Evolutionary conservation across 176 grass and related monocot genomes (phyloP).

Genomic region (Saccharum spontaneum): DNA sequence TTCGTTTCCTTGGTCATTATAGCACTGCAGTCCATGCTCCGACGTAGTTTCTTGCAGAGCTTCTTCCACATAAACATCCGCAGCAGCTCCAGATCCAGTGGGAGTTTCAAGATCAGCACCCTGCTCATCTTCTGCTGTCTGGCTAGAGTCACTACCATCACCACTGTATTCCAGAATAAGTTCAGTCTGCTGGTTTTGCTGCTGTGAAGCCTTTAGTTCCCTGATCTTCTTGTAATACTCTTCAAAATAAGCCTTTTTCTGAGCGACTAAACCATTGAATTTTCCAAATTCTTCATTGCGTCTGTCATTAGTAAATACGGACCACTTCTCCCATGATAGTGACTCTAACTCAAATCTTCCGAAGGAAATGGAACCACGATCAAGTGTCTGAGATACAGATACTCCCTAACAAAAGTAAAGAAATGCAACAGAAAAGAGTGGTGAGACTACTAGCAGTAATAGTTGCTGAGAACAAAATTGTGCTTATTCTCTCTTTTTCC

Average conservation of each 20-base stretch:
- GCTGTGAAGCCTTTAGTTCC: slow-evolving; percentile 76
- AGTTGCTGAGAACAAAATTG: not conserved
- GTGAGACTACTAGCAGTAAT: slow-evolving; percentile 15
- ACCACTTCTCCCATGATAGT: slow-evolving; percentile 96
- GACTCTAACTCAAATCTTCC: slow-evolving; percentile 90
- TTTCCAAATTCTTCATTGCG: slow-evolving; percentile 94
- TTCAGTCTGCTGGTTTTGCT: slow-evolving; percentile 85
- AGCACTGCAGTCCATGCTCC: slow-evolving; percentile 41
- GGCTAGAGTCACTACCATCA: slow-evolving; percentile 86
- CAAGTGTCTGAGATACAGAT: slow-evolving; percentile 77
- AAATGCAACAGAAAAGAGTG: slow-evolving; percentile 27
- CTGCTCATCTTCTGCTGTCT: slow-evolving; percentile 62
- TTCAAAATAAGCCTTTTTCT: slow-evolving; percentile 98
- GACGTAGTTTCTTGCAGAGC: slow-evolving; percentile 17
- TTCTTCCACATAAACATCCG: slow-evolving; percentile 45
- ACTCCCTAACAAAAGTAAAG: slow-evolving; percentile 51
- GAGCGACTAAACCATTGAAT: slow-evolving; percentile 94
- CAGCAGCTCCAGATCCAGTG: slow-evolving; percentile 38
- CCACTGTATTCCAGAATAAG: slow-evolving; percentile 87
- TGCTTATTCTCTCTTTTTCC: not conserved
- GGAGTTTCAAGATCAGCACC: slow-evolving; percentile 48
- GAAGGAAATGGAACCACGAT: slow-evolving; percentile 95
- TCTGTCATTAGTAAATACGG: slow-evolving; percentile 87
- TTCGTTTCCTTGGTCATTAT: slow-evolving; percentile 25
- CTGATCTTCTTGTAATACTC: slow-evolving; percentile 92